These are phyloP conservation scores for Fusarium praegraminearum DNA, from an alignment of 2,329 filamentous ascomycete genomes.

Conservation along the genomic window DNA sequence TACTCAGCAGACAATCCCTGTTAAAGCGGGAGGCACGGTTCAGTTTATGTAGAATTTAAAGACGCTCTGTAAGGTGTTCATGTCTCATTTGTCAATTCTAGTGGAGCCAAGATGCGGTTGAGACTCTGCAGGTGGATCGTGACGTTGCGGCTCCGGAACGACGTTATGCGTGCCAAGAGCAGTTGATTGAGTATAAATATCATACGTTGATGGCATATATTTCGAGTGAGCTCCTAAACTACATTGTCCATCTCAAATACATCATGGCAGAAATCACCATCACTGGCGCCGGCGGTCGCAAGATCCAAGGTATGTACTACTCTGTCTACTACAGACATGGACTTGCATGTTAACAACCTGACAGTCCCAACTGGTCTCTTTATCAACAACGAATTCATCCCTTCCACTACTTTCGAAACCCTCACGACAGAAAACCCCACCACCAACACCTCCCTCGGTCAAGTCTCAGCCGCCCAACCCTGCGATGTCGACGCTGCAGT, in stretches of 20 bases:
- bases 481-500: conserved; percentile 79
- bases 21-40: not conserved
- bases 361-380: conserved; percentile 33
- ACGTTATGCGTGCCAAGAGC: not conserved
- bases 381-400: conserved; percentile 22
- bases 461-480: conserved; percentile 19
- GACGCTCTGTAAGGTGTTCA: not conserved
- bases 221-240: too few relatives aligned
- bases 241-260: rapidly evolving
- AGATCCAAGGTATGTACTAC: conserved; percentile 9
- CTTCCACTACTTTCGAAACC: conserved; percentile 1
- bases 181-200: not conserved
- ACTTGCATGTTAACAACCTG: not conserved
- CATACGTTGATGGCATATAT: not conserved
- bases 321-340: not conserved
- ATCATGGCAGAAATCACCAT: conserved; percentile 14
- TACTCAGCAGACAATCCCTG: not conserved
- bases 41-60: not conserved
- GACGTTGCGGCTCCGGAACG: not conserved
- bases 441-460: not conserved
- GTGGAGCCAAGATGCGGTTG: not conserved
- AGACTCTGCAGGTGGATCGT: not conserved
- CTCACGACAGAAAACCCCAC: conserved; percentile 16
- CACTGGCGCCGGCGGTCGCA: conserved; percentile 7
- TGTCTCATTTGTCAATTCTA: not conserved